These are phyloP conservation scores for Claviceps spartinae DNA, from an alignment of 2,329 filamentous ascomycete species.

Conservation along the genomic window DNA sequence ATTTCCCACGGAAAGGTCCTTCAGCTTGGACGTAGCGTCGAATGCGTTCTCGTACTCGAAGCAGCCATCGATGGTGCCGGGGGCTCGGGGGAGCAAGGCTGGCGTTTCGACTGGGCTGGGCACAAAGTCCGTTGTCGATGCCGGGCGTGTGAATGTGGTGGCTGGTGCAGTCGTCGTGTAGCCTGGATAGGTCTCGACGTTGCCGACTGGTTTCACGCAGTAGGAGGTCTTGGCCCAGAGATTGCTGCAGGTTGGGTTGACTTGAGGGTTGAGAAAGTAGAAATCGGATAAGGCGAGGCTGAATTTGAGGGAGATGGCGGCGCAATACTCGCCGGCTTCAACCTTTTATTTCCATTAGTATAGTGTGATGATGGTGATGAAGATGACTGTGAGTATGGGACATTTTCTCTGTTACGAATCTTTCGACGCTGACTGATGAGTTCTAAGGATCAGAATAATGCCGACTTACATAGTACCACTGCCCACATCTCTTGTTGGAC, in stretches of 20 bases:
- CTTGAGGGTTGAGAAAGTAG: slow-evolving; percentile 19
- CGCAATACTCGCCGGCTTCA: background rate
- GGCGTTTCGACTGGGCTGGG: background rate
- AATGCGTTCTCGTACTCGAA: background rate
- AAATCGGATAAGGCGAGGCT: slow-evolving; percentile 30
- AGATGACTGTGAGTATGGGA: too few relatives aligned
- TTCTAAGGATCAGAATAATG: too few relatives aligned
- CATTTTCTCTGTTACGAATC: too few relatives aligned
- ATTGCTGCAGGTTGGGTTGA: background rate
- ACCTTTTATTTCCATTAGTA: background rate
- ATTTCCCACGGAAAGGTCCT: background rate
- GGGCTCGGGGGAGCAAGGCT: background rate
- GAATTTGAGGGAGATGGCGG: background rate
- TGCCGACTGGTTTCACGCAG: background rate
- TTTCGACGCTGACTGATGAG: too few relatives aligned
- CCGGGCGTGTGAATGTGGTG: background rate
- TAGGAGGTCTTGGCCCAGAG: background rate
- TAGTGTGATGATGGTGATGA: too few relatives aligned
- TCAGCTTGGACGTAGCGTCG: background rate
- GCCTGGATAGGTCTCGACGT: background rate
- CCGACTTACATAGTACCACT: background rate
- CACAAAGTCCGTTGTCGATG: background rate
- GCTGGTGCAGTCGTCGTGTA: background rate
- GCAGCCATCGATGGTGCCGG: background rate
- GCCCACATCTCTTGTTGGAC: background rate